phyloP scores from a whole-genome alignment of 177 flowering plant genomes.

The Tripterygium wilfordii region DNA sequence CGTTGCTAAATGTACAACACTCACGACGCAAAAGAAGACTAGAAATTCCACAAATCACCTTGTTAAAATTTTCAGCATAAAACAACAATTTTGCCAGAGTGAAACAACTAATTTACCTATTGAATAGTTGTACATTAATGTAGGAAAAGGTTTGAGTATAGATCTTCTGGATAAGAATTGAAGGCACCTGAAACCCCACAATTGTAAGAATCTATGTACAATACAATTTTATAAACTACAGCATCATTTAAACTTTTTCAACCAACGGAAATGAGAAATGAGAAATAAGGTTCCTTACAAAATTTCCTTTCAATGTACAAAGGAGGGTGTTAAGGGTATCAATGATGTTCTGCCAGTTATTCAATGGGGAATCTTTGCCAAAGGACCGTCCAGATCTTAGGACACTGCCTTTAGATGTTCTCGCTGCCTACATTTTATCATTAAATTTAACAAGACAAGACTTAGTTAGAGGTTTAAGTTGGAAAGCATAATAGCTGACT shows the following conservation, averaged over 20 bases:
- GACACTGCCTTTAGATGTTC: conserved; percentile 56
- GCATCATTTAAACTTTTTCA: neutral
- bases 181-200: conserved; percentile 48
- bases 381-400: conserved; percentile 68
- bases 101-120: conserved; percentile 37
- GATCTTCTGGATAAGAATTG: conserved; percentile 62
- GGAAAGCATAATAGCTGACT: too few relatives aligned
- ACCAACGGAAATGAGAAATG: neutral
- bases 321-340: conserved; percentile 54
- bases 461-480: neutral
- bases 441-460: neutral
- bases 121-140: conserved; percentile 65
- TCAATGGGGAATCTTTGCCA: conserved; percentile 51
- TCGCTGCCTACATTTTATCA: conserved; percentile 48
- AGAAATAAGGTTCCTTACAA: conserved; percentile 22
- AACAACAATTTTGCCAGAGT: conserved; percentile 7
- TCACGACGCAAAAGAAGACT: conserved; percentile 78
- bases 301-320: conserved; percentile 50
- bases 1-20: conserved; percentile 79
- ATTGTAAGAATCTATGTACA: conserved; percentile 3
- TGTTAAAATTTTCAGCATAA: neutral
- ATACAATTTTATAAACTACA: neutral
- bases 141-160: conserved; percentile 59
- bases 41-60: conserved; percentile 1
- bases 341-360: conserved; percentile 69